Evolutionary conservation across 2,329 filamentous ascomycete genomes (phyloP).

Genomic region (Pseudogymnoascus sp.): DNA sequence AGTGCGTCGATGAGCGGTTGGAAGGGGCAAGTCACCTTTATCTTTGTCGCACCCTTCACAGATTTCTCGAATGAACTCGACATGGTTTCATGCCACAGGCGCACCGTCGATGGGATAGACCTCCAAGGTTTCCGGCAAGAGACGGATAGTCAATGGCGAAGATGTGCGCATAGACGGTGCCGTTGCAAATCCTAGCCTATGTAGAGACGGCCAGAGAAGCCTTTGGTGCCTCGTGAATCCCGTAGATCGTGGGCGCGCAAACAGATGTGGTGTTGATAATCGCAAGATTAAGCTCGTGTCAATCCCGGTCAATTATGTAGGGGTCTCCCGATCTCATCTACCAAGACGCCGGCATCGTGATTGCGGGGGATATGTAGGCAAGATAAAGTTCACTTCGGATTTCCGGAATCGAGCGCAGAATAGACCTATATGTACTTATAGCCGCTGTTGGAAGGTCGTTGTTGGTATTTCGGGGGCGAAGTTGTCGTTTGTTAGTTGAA

Average conservation of each 20-base stretch:
- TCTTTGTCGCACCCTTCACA: slow-evolving; percentile 96
- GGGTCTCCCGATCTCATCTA: slow-evolving; percentile 4
- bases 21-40: slow-evolving; percentile 57
- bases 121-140: not conserved
- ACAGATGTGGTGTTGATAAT: slow-evolving; percentile 1
- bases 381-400: not conserved
- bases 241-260: not conserved
- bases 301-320: slow-evolving; percentile 3
- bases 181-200: not conserved
- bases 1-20: not conserved
- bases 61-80: slow-evolving; percentile 95
- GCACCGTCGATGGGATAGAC: slow-evolving; percentile 9
- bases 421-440: not conserved
- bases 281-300: slow-evolving; percentile 8
- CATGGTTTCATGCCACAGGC: slow-evolving; percentile 39
- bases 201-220: not conserved
- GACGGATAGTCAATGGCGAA: not conserved
- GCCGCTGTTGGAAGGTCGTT: not conserved
- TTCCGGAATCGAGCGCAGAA: not conserved
- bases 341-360: not conserved
- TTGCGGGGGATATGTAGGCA: not conserved
- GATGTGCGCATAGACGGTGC: not conserved
- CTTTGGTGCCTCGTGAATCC: not conserved
- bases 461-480: not conserved
- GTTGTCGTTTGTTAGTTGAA: slow-evolving; percentile 1